Evolutionary conservation across 225 moss, liverwort and hornwort genomes (phyloP), one percentile per base, ranked within the genome.

Genomic region (Thuidium tamariscinum): DNA sequence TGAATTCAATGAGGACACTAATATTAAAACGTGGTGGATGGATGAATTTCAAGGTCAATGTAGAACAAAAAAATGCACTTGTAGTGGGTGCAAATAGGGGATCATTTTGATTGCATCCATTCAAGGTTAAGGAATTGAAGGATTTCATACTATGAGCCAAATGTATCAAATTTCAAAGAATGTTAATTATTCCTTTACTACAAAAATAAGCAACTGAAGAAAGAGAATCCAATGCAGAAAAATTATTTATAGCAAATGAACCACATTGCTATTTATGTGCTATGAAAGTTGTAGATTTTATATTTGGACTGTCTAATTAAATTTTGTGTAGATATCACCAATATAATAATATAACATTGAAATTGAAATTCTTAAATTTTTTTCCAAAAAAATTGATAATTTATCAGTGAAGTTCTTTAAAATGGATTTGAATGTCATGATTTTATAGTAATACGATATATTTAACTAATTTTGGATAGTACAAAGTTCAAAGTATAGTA

Each of bases 21-120:
- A 42, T 2, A 3, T 4, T 42, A 26, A 42, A 49, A 49, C 0
- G 1, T 30, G 4, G 5, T 1, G 19, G 11, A 18, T 48, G 19
- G 19, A 46, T 19, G 48, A 46, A 10, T 32, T 18, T 29, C 1
- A 29, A 29, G 16, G 9, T 44, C 7, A 26, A 0, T 42, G 1
- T 27, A 29, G 4, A 29, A 6, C 0, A 6, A 1, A 29, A 46
- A 20, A 73, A 48, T 32, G 18, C 7, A 30, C 4, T 3, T 30
- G 3, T 23, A n/a, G n/a, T n/a, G 12, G 4, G 29, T 48, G 30
- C 7, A 73, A 19, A 19, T 32, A 73, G 8, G 2, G 4, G 7
- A 48, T 6, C 19, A 19, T 73, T 30, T 48, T 32, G 11, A 32
- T 73, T 0, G 0, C 18, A 73, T 26, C 1, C 1, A 41, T 42